Conservation (phyloP, 495 filamentous ascomycete species). For the Lophium mytilinum region DNA sequence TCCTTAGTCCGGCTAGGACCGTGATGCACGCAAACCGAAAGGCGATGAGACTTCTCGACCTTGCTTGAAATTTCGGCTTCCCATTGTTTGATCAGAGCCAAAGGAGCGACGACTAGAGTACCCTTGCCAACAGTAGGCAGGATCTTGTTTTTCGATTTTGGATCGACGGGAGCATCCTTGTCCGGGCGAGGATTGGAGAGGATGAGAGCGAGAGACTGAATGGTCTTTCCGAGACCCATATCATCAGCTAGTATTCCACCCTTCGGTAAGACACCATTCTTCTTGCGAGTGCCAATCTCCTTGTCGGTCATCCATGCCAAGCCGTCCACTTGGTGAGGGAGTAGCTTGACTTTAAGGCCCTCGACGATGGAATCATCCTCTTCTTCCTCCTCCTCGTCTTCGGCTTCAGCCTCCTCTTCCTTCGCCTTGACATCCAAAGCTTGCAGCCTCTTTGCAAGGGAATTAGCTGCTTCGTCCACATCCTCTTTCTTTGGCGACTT, state of each 20-base stretch:
- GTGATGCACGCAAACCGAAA: constrained; percentile 83
- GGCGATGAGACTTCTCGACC: constrained; percentile 54
- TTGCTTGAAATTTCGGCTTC: constrained; percentile 82
- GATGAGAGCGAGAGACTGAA: constrained; percentile 75
- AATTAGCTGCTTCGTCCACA: constrained; percentile 37
- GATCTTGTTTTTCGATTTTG: constrained; percentile 49
- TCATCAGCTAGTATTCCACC: constrained; percentile 84
- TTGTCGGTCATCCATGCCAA: constrained; percentile 89
- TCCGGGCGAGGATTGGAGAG: constrained; percentile 69
- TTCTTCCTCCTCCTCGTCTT: constrained; percentile 56
- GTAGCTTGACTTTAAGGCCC: constrained; percentile 74
- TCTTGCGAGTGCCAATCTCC: constrained; percentile 71
- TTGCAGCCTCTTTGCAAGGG: constrained; percentile 52
- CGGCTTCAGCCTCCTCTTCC: constrained; percentile 36
- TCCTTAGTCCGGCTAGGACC: constrained; percentile 76
- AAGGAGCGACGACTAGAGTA: constrained; percentile 87
- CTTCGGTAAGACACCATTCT: constrained; percentile 66
- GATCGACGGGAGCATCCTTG: constrained; percentile 33
- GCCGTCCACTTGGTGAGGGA: constrained; percentile 89
- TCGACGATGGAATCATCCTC: constrained; percentile 67
- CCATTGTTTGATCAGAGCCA: constrained; percentile 96
- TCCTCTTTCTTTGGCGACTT: constrained; percentile 29
- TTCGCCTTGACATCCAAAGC: constrained; percentile 44
- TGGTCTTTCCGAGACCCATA: constrained; percentile 80
- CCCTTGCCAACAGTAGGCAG: constrained; percentile 57